These are phyloP conservation scores for Prunella vulgaris DNA, from an alignment of 257 asterid genomes.

Conservation along the genomic window DNA sequence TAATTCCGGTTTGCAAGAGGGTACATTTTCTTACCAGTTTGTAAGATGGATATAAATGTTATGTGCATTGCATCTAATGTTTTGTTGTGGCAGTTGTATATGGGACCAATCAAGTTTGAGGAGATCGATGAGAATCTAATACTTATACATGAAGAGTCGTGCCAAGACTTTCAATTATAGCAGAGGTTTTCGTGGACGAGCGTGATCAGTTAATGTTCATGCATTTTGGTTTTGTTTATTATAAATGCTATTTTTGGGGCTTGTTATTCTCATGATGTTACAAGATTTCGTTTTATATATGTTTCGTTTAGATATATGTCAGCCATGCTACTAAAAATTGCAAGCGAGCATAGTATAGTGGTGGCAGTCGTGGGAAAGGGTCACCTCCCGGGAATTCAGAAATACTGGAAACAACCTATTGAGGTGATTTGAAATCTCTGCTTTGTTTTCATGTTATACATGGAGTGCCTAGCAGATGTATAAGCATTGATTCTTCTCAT, in stretches of 20 bases:
- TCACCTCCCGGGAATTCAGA: constrained; percentile 69
- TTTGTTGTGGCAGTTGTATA: too few relatives aligned
- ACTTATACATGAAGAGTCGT: too few relatives aligned
- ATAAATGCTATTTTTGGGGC: neutral
- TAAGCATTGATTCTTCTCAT: neutral
- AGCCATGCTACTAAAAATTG: constrained; percentile 46
- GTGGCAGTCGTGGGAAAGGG: constrained; percentile 88
- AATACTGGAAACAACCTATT: constrained; percentile 67
- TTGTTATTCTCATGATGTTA: neutral
- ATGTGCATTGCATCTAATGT: too few relatives aligned
- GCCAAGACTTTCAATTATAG: too few relatives aligned
- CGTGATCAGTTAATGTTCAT: constrained; percentile 65
- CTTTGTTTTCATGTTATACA: too few relatives aligned
- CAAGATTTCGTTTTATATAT: neutral
- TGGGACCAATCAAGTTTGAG: too few relatives aligned
- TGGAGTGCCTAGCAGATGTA: too few relatives aligned
- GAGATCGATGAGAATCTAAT: too few relatives aligned
- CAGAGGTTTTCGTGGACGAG: constrained; percentile 36
- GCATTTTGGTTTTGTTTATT: neutral
- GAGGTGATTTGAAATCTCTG: constrained; percentile 35
- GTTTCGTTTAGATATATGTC: constrained; percentile 59
- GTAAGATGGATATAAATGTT: too few relatives aligned
- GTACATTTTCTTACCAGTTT: too few relatives aligned
- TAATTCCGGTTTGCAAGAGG: too few relatives aligned
- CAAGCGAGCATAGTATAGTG: constrained; percentile 61